Evolutionary conservation across 1,139 yeast species (phyloP).

Genomic region (Kodamaea plutei): DNA sequence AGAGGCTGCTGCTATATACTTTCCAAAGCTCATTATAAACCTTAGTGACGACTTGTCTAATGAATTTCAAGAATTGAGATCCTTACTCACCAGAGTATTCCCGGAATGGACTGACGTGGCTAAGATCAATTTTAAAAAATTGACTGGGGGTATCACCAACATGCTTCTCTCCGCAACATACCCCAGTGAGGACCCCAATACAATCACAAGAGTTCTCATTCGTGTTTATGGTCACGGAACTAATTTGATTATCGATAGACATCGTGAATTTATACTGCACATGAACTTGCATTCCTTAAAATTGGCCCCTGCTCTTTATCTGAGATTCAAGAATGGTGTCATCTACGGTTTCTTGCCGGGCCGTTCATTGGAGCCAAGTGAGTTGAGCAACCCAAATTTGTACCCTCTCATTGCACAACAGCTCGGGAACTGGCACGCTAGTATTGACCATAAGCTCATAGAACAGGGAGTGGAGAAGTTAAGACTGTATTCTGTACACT

Average conservation of each 20-base stretch:
- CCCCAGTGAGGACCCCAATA: constrained; percentile 17
- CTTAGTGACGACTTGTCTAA: constrained; percentile 28
- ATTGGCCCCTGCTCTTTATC: constrained; percentile 68
- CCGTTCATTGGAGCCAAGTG: constrained; percentile 54
- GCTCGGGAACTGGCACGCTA: constrained; percentile 69
- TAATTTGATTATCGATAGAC: constrained; percentile 66
- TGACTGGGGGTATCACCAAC: constrained; percentile 82
- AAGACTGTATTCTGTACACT: constrained; percentile 28
- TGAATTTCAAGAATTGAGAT: constrained; percentile 30
- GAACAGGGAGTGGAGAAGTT: constrained; percentile 49
- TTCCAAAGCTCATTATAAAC: constrained; percentile 36
- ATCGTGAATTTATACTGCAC: constrained; percentile 72
- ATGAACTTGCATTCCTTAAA: constrained; percentile 54
- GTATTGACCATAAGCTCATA: constrained; percentile 41
- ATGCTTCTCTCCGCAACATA: constrained; percentile 56
- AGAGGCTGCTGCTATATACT: constrained; percentile 25
- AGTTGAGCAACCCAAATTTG: constrained; percentile 44
- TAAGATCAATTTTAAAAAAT: constrained; percentile 29
- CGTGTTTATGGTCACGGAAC: constrained; percentile 80
- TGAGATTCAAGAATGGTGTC: constrained; percentile 69
- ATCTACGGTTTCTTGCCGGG: constrained; percentile 72
- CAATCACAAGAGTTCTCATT: constrained; percentile 43
- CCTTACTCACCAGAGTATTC: constrained; percentile 32
- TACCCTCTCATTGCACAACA: constrained; percentile 62
- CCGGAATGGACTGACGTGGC: constrained; percentile 28